Percentiles rank a stretch among this genome's conserved stretches.
Evolutionary conservation across 768 basidiomycete species (phyloP).

Genomic region (Amanita exitialis): DNA sequence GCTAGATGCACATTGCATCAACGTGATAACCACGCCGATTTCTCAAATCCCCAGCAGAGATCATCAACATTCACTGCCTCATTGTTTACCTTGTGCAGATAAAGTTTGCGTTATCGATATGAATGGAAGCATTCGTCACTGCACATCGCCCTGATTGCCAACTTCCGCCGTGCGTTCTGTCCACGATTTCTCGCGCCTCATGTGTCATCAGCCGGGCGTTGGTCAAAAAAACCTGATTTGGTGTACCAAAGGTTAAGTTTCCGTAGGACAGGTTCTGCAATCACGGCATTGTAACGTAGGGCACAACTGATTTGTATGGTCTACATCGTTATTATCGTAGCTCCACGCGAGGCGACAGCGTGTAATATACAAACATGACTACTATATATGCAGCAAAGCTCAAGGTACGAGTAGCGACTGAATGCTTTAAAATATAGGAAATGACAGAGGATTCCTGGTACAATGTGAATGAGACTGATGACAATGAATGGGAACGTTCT

Average conservation of each 20-base stretch:
- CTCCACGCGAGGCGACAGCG: neutral
- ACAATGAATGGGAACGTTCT: neutral
- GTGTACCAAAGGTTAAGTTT: neutral
- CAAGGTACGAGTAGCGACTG: neutral
- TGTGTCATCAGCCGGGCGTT: neutral
- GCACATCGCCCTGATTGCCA: neutral
- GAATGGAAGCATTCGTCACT: neutral
- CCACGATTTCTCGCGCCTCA: neutral
- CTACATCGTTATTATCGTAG: neutral
- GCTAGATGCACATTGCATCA: slow-evolving; percentile 16
- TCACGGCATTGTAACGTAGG: neutral
- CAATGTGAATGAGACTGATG: neutral
- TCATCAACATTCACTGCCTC: neutral
- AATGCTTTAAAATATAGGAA: neutral
- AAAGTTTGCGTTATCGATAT: slow-evolving; percentile 1
- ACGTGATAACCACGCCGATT: slow-evolving; percentile 25
- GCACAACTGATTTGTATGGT: neutral
- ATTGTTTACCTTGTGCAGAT: slow-evolving; percentile 1
- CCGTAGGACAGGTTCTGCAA: neutral
- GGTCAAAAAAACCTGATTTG: neutral
- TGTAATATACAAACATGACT: slow-evolving; percentile 3
- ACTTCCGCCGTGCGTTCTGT: neutral
- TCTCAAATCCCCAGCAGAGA: neutral
- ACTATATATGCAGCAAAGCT: neutral
- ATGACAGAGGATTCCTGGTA: neutral